These are phyloP conservation scores for Vachellia pachyceras DNA, from an alignment of 306 rosid genomes.

Conservation along the genomic window DNA sequence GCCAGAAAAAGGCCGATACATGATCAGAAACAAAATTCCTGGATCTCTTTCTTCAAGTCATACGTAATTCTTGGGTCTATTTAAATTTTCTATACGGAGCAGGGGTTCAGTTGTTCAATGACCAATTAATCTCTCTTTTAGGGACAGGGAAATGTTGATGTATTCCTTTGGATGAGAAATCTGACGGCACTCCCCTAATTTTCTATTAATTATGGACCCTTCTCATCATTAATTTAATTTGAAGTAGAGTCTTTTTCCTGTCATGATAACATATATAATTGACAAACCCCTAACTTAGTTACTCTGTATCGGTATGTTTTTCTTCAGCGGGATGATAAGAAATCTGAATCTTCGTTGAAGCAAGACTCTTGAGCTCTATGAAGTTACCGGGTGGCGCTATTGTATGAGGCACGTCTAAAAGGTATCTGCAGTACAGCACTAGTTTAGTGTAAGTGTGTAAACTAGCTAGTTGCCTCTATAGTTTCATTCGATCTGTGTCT, in stretches of 20 bases:
- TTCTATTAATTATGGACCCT: background rate
- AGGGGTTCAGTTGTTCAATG: background rate
- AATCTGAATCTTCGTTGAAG: conserved; percentile 60
- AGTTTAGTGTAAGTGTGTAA: background rate
- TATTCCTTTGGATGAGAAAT: background rate
- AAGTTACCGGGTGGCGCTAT: background rate
- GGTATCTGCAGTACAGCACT: conserved; percentile 9
- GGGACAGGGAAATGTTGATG: background rate
- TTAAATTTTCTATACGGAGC: conserved; percentile 35
- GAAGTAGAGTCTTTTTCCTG: too few species aligned
- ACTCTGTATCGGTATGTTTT: background rate
- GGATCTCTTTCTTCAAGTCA: background rate
- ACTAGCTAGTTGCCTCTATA: background rate
- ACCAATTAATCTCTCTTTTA: background rate
- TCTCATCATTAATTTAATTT: background rate
- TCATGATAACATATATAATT: background rate
- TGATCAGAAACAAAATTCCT: background rate
- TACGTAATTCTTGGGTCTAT: conserved; percentile 40
- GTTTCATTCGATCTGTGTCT: background rate
- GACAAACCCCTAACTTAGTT: background rate
- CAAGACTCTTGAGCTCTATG: background rate
- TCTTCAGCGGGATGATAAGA: conserved; percentile 57
- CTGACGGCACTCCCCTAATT: background rate
- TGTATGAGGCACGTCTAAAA: conserved; percentile 3
- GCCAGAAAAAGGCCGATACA: background rate